Base-by-base conservation (phyloP, 768 basidiomycete genomes). In the Gloeopeniophorella convolvens region DNA sequence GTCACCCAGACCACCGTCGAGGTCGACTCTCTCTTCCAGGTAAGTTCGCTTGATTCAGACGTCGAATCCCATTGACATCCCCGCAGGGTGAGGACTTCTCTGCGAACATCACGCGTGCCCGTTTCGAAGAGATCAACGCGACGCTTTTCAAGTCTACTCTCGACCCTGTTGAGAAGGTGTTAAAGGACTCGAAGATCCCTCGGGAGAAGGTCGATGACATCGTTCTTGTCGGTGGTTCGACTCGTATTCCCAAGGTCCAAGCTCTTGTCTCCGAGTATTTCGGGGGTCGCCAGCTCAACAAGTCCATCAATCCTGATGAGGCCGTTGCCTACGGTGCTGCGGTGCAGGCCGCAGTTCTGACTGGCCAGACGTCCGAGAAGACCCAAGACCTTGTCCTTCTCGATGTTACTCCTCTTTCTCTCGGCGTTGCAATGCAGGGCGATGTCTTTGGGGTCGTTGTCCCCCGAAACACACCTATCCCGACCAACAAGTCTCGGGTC, bases 361-460 rank as follows among this genome's bases (percentile, higher is more conserved):
- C 96, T 60, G 93, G 93, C 51, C 93, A 97, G 70, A 97, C 94
- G 42, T 97, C 93, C 30, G 96, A 99, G 61, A 95, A 98, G 77
- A 99, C 96, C 52, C 88, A 92, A 70, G 95, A 98, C 67, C 85
- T 99, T 60, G 83, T 99, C 63, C 83, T 99, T 62, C 92, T 99
- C 63, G 96, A 99, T 72, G 95, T 99, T 58, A 88, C 96, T 57
- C 95, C 96, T 59, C 80, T 99, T 51, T 97, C 94, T 56, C 88
- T 99, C 63, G 95, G 95, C 85, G 96, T 99, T 60, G 96, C 96
- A 70, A 99, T 99, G 96, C 96, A 99, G 71, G 96, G 96, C 65
- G 96, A 99, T 68, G 90, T 99, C 67, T 99, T 99, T 70, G 96
- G 96, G 76, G 88, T 97, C 56, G 96, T 99, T 65, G 93, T 99